Percentiles rank a stretch among this genome's conserved stretches.
phyloP scores from a whole-genome alignment of 306 rosid species.

The Medicago truncatula region DNA sequence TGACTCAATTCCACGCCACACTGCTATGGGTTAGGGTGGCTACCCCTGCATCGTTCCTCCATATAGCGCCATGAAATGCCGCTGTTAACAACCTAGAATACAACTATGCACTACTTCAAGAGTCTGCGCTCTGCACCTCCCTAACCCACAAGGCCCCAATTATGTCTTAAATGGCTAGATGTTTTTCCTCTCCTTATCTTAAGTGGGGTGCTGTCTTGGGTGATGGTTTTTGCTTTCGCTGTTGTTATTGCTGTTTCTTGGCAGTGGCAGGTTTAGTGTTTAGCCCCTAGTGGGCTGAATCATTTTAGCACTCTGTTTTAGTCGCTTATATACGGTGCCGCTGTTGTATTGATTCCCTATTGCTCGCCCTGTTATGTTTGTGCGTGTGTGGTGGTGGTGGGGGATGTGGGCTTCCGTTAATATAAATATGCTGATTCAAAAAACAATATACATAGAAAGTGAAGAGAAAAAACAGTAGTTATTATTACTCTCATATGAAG shows the following conservation, averaged over 20 bases:
- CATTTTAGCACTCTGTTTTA: no score
- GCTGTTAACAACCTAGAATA: neutral
- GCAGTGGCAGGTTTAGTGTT: no score
- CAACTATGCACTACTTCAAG: neutral
- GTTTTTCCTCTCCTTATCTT: neutral
- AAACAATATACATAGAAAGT: neutral
- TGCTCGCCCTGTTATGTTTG: no score
- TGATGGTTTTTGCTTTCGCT: no score
- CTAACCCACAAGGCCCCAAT: neutral
- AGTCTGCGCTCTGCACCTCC: neutral
- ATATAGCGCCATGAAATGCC: neutral
- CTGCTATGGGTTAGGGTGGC: neutral
- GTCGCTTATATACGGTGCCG: no score
- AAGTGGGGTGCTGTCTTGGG: no score
- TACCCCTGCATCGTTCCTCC: neutral
- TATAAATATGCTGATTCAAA: no score
- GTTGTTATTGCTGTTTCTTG: no score
- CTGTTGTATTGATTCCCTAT: no score
- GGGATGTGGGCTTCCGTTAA: no score
- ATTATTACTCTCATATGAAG: neutral
- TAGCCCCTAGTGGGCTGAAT: no score
- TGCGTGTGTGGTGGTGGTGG: no score
- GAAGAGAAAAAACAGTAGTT: slow-evolving; percentile 22
- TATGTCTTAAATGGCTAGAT: neutral
- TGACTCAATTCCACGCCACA: neutral